Evolutionary conservation across 208 protist species (phyloP), one percentile per base, ranked within the genome.

Genomic region (Leptomonas pyrrhocoris): DNA sequence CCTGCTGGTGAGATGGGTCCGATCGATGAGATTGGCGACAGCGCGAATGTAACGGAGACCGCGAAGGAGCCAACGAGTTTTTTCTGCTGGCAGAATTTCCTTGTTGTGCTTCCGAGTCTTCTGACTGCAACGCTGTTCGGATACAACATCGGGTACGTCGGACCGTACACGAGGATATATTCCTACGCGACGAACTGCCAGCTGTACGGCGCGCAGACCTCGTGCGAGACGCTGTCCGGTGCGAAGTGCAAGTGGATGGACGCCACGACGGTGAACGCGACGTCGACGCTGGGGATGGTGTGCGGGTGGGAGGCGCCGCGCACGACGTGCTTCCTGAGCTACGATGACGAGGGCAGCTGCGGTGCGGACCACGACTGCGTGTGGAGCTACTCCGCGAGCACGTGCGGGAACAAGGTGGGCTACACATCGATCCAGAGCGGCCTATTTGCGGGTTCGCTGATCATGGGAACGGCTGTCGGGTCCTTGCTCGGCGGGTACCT

Each of bases 121-220:
- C 38, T 80, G 46, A 67, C 56, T 30, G 75, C 79, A 11, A 46
- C 40, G 16, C 34, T 84, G 45, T 80, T 77, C 60, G 83, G 83
- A 4, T 78, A 74, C 53, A 54, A 72, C 25, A 74, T 88, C 49
- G 83, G 83, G 13, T 65, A 76, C 13, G 76, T 84, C 25, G 69
- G 67, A 45, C 58, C 79, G 30, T 84, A 84, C 66, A 42, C 60
- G 9, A 53, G 66, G 30, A 61, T 88, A 3, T 80, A 83, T 62
- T 19, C 51, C 4, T 80, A 46, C 40, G 69, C 74, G 23, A 75
- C 77, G 6, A 75, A 84, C 42, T 88, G 83, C 73, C 68, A 78
- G 49, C 57, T 72, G 50, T 72, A 72, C 66, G 50, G 38, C 30
- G 66, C 66, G 9, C 30, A 56, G 45, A 56, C 43, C 43, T 34